Conservation (phyloP, 352 stramenopile species). For the Globisporangium carolinianum region DNA sequence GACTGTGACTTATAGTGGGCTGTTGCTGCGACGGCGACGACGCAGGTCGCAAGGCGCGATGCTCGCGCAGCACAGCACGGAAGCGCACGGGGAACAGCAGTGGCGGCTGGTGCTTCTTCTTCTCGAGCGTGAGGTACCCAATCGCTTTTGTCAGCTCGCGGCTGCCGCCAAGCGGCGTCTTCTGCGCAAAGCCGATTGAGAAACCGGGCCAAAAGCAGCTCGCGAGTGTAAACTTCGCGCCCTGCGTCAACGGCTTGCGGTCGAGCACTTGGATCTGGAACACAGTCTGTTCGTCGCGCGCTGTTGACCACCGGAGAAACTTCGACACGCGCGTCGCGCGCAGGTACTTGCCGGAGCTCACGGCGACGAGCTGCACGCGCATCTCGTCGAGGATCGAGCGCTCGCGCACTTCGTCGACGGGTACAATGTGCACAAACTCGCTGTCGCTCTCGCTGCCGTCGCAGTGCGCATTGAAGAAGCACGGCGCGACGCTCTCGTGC, state of each 20-base stretch:
- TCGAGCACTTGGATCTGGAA: conserved; percentile 55
- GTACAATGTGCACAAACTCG: conserved; percentile 54
- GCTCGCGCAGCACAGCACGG: conserved; percentile 28
- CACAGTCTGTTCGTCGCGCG: conserved; percentile 52
- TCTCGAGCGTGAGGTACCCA: conserved; percentile 58
- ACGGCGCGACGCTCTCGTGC: conserved; percentile 45
- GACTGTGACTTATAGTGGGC: neutral
- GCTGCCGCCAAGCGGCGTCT: conserved; percentile 36
- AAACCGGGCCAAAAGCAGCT: conserved; percentile 51
- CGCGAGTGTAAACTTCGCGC: conserved; percentile 51
- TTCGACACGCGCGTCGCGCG: conserved; percentile 56
- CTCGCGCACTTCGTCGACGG: conserved; percentile 38
- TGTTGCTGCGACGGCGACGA: conserved; percentile 8
- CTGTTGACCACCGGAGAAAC: conserved; percentile 54
- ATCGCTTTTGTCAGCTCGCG: conserved; percentile 46
- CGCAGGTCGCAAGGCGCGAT: conserved; percentile 21
- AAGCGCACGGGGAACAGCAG: conserved; percentile 60
- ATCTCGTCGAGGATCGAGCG: conserved; percentile 56
- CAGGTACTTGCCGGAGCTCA: conserved; percentile 42
- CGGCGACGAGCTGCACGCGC: conserved; percentile 51
- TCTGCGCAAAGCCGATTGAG: conserved; percentile 49
- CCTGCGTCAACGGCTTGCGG: conserved; percentile 33
- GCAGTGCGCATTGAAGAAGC: conserved; percentile 52
- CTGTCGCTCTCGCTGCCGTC: conserved; percentile 20
- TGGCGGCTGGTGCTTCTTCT: conserved; percentile 51